Evolutionary conservation across 345 rosid genomes (phyloP), one percentile per base, ranked within the genome.

Genomic region (Citrus trifoliata): DNA sequence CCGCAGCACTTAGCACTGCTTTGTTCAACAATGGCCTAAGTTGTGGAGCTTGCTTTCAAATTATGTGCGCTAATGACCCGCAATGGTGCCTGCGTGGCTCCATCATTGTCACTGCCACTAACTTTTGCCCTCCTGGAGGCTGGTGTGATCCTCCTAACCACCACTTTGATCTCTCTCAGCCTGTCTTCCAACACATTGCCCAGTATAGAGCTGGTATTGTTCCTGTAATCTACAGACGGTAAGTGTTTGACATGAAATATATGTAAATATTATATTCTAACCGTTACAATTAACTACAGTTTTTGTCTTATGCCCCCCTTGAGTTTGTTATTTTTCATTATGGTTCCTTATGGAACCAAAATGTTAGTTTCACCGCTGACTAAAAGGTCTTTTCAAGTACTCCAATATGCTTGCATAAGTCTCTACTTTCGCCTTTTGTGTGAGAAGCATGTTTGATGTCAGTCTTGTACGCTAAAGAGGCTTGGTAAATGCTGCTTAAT

Each of bases 121-220:
- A 92, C 82, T 92, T 92, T 77, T 92, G 97, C 85, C 97, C 94
- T 30, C 94, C 97, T n/a, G 94, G 97, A 13, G 97, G 97, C 55
- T 90, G 90, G 85, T 92, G 97, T 56, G 93, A 92, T 84, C 91
- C 95, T 83, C 93, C 95, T 2, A 87, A 88, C 74, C 93, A 78
- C 74, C 97, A 92, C 79, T 92, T 92, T 28, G 97, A 92, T 71
- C 92, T 92, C 75, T 92, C 97, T 76, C 97, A 92, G 80, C 97
- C 97, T 0, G 81, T 90, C 60, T 92, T 88, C 81, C 88, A 92
- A 63, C 88, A 78, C 68, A 92, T 92, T 60, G 97, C 94, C 18
- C 87, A 83, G 16, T 92, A 92, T 78, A 88, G 79, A 76, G 89
- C 97, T 22, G 97, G 97, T 16, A 46, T 92, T 71, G 89, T 92